Base-by-base conservation (phyloP, 129 eudicot species). In the Pseudognaphalium luteoalbum region DNA sequence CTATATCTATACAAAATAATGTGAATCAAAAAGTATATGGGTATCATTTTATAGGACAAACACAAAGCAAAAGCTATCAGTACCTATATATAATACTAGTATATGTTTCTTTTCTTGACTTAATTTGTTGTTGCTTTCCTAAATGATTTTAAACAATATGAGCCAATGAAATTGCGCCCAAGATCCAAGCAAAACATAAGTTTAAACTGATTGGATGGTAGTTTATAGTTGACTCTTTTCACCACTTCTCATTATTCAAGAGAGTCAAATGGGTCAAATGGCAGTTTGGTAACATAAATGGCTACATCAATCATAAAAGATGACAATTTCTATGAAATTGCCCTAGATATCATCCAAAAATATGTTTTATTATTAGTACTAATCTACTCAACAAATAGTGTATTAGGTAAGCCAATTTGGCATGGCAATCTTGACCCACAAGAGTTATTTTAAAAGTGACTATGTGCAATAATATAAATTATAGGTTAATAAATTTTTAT, bases 381-480 rank as follows among this genome's bases (percentile, higher is more conserved):
- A 1, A 17, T 33, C 56, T 65, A 66, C 11, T 56, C 74, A 73
- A 56, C 15, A 57, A 71, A 21, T 73, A 61, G 59, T 25, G 62
- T 35, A 65, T 6, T 65, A 47, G 83, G 68, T 72, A 65, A 63
- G 68, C 77, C 73, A 79, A 72, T 63, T 60, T 72, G 37, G 78
- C 60, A 66, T 73, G 74, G 21, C 75, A 73, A 80, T 56, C 70
- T 80, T 80, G 83, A 41, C 83, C 74, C 83, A 80, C 83, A 65
- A 66, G 63, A 71, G 33, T 71, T 17, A 47, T 78, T 47, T 12
- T 12, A 47, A 47, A 47, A 47, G 14, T 14, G 54, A 5, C 12
- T 12, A 44, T 14, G 50, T 42, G 0, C 50, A 42, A 42, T 42
- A 1, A 11, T 11, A 12, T 44, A 44, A 3, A 3, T 44, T 44